Base-by-base conservation (phyloP, 2,329 filamentous ascomycete genomes). In the Alternaria rosae region DNA sequence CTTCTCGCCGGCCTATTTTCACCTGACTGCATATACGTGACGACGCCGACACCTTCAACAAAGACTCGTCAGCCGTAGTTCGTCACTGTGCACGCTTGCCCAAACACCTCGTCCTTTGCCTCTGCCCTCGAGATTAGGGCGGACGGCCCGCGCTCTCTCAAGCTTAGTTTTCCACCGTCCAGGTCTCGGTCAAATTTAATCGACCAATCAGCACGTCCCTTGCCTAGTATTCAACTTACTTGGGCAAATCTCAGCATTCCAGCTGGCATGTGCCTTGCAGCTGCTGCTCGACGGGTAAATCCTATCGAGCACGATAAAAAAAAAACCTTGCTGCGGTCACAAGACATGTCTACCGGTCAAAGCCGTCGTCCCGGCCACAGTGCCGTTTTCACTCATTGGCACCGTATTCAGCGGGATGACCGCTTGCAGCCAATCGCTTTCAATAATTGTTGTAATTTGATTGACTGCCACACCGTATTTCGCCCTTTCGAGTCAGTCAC, bases 391-490 rank as follows among this genome's bases (percentile, higher is more conserved):
- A 59, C 59, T 68, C 61, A 64, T 66, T 55, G 58, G 60, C 28
- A 64, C 48, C 62, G 60, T 66, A 50, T 61, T 55, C 55, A 69
- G 66, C 62, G 59, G 60, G 66, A 71, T 72, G 68, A 72, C 65
- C 53, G 60, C 54, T 54, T 54, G 65, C 68, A 61, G 64, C 74
- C 74, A 75, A 76, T 75, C 64, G 68, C 65, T 61, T 54, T 62
- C 26, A 11, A 62, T 65, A 65, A 56, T 62, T 58, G 68, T 72
- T 69, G 67, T 71, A 64, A 55, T 70, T 78, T 76, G 69, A 76
- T 76, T 77, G 74, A 70, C 65, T 75, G 70, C 74, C 75, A 77
- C 74, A 78, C 75, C 70, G 68, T 70, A 71, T 64, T 64, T 66
- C 64, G 62, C 50, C 57, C 47, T 57, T 64, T 63, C 35, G 50